Base-by-base conservation (phyloP, 2,329 filamentous ascomycete species). In the Colletotrichum karsti region DNA sequence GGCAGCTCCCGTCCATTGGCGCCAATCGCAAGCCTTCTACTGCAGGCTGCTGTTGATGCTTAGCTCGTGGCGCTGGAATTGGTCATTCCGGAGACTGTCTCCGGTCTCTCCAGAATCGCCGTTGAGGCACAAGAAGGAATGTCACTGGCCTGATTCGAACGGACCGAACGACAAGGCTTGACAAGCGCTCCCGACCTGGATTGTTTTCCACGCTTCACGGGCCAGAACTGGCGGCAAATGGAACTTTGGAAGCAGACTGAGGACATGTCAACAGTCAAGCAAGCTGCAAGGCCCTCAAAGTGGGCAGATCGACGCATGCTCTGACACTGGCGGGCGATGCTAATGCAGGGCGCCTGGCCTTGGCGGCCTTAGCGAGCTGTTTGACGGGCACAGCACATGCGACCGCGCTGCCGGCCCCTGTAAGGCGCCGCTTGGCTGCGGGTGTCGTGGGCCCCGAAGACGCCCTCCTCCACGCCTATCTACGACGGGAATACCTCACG, bases 311-410 rank as follows among this genome's bases (percentile, higher is more conserved):
- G 39, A 54, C 53, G 41, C 51, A 68, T n/a, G 65, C 39, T 65
- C 65, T 48, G 37, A 68, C 61, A 55, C 65, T 59, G 39, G 53
- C 30, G 65, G 37, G 60, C 53, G 33, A 46, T 65, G 46, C 65
- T 59, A 65, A 64, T 65, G 65, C 65, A 65, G 65, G 65, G 65
- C 65, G 54, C 53, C 64, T 58, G 26, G 60, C 41, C 64, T 67
- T 63, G 64, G 64, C 63, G 63, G 30, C 28, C 26, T 63, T 67
- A 63, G 63, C 64, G 64, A 57, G 51, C 51, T 57, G 24, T 44
- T 26, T 44, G 57, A 67, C 59, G 59, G 53, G 35, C 46, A 63
- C 59, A 64, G 64, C 56, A 55, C 51, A 63, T 63, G 58, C 59
- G 50, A 66, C 33, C 13, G 44, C 15, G 18, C 30, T 30, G 35